A percentile compares a stretch with the other conserved stretches of the same genome.
Evolutionary conservation across 192 early-diverging fungal species (phyloP).

Genomic region (Linnemannia schmuckeri): DNA sequence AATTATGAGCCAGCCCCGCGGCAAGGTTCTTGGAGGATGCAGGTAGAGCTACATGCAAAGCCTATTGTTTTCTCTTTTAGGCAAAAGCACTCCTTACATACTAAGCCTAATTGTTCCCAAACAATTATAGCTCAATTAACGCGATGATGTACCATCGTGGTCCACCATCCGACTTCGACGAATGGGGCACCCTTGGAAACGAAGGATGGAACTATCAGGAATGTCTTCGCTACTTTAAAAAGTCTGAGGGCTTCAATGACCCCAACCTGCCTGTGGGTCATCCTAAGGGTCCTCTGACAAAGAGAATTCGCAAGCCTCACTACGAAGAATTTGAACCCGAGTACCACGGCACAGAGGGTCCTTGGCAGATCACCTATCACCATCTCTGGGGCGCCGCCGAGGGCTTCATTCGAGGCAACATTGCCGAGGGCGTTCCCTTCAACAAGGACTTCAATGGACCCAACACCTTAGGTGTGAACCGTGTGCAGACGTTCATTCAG

Average conservation of each 20-base stretch:
- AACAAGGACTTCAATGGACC: conserved; percentile 47
- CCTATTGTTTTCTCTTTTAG: neutral
- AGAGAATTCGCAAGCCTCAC: conserved; percentile 20
- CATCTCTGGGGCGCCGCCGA: conserved; percentile 15
- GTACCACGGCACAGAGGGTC: conserved; percentile 34
- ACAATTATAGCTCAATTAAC: conserved; percentile 40
- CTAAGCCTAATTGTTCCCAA: neutral
- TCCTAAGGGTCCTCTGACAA: conserved; percentile 32
- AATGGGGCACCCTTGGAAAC: conserved; percentile 44
- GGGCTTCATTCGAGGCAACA: conserved; percentile 27
- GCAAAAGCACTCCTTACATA: neutral
- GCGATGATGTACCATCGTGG: conserved; percentile 59
- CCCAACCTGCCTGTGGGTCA: conserved; percentile 32
- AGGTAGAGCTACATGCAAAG: neutral
- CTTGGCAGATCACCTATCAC: conserved; percentile 45
- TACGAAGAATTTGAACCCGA: conserved; percentile 37
- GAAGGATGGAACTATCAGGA: conserved; percentile 52
- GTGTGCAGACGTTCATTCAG: conserved; percentile 45
- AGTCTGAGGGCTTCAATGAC: conserved; percentile 37
- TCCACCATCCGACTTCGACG: conserved; percentile 46
- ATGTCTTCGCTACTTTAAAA: conserved; percentile 39
- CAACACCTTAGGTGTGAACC: conserved; percentile 32
- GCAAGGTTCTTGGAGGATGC: conserved; percentile 36
- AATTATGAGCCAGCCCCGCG: conserved; percentile 34
- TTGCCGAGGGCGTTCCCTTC: conserved; percentile 34